phyloP scores from a whole-genome alignment of 331 rosid species.

The Acacia pycnantha region DNA sequence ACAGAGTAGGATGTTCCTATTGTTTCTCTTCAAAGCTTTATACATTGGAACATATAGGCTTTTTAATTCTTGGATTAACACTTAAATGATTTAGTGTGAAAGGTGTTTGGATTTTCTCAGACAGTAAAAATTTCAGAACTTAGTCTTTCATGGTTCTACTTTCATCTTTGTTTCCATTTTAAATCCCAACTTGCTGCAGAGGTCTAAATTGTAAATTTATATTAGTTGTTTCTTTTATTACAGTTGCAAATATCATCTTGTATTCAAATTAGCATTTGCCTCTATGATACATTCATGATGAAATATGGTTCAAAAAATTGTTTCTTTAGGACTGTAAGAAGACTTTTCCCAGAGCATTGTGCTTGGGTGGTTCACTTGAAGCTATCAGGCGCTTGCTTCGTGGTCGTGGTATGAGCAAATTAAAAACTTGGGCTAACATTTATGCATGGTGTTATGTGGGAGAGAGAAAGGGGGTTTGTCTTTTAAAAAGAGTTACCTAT shows the following conservation, averaged over 20 bases:
- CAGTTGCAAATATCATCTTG: neutral
- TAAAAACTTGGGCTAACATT: neutral
- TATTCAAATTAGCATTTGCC: neutral
- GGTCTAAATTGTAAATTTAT: neutral
- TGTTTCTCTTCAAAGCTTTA: neutral
- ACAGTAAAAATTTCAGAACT: neutral
- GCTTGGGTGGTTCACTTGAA: constrained; percentile 84
- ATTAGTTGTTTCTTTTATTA: neutral
- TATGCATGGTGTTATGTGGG: neutral
- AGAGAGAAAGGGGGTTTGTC: neutral
- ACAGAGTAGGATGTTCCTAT: neutral
- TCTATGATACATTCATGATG: neutral
- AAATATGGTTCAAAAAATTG: neutral
- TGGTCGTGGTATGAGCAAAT: constrained; percentile 52
- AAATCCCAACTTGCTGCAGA: neutral
- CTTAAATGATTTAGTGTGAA: neutral
- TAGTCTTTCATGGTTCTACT: neutral
- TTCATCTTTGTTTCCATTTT: neutral
- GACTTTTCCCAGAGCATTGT: constrained; percentile 81
- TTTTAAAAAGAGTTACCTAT: neutral
- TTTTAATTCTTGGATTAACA: neutral
- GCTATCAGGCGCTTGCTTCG: constrained; percentile 55
- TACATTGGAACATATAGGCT: neutral
- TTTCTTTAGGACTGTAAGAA: constrained; percentile 74
- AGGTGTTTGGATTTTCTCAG: neutral